Evolutionary conservation across 2,329 filamentous ascomycete genomes (phyloP), one percentile per base, ranked within the genome.

Genomic region (Penicillium decumbens): DNA sequence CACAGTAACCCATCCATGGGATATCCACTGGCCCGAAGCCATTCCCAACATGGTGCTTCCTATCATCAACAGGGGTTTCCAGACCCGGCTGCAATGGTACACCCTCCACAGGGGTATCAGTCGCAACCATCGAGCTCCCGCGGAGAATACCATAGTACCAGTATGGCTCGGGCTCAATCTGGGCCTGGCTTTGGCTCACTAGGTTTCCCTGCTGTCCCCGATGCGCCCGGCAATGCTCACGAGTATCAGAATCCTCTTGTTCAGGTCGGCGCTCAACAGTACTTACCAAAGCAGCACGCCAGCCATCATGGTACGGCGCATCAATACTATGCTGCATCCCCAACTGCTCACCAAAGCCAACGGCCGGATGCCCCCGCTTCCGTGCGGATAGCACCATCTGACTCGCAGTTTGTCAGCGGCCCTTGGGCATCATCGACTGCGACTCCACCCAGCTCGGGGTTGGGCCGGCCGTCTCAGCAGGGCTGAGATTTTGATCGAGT

Each of bases 381-480:
- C 13, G 49, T 47, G 3, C 53, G 52, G 5, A 47, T 44, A 12
- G 51, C 51, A 13, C 27, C 38, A 4, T 59, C 60, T 3, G 61
- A 64, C 50, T 51, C 62, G n/a, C 62, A 63, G n/a, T 66, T 65
- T 35, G 56, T 65, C 6, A 65, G 61, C 47, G 64, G 63, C 8
- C 62, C 63, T 12, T 65, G 62, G 62, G 52, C 60, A 28, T 58
- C 54, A 1, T 43, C 53, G 8, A 55, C 32, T 13, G 41, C 51
- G 7, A 55, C 49, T 10, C 51, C 54, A 9, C 51, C 60, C 27
- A 41, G 38, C 29, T 40, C 49, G 12, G 51, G 51, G 1, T 44
- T 42, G 9, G 37, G 24, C 9, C 43, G 48, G 28, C 43, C 27
- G 13, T n/a, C 28, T 41, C 28, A 27, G 7, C 41, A 48, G 30